These are phyloP conservation scores for Pulveroboletus ravenelii DNA, from an alignment of 768 basidiomycete species.

Conservation along the genomic window DNA sequence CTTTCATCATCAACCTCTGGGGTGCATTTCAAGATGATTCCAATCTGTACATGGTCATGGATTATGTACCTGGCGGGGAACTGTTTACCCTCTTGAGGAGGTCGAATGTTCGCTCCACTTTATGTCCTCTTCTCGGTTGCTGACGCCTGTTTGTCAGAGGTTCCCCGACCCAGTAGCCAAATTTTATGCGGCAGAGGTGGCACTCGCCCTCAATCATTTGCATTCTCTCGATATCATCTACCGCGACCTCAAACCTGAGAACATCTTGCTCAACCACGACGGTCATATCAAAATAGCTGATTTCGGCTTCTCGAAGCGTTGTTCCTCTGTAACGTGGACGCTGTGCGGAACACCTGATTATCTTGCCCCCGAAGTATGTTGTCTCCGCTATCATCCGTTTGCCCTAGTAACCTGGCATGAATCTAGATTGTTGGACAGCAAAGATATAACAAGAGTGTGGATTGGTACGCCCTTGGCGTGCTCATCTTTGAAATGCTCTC, in stretches of 20 bases:
- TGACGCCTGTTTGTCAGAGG: conserved; percentile 42
- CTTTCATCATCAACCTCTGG: conserved; percentile 96
- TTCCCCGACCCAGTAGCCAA: conserved; percentile 98
- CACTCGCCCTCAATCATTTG: conserved; percentile 86
- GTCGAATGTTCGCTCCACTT: conserved; percentile 62
- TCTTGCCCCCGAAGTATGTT: conserved; percentile 82
- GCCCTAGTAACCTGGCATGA: neutral
- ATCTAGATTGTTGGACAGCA: conserved; percentile 69
- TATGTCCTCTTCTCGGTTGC: conserved; percentile 6
- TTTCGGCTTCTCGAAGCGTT: conserved; percentile 93
- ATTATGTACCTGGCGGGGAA: conserved; percentile 94
- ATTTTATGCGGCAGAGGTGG: conserved; percentile 95
- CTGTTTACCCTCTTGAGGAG: conserved; percentile 89
- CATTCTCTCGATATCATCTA: conserved; percentile 89
- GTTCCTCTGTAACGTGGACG: conserved; percentile 87
- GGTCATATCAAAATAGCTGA: conserved; percentile 97
- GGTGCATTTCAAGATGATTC: conserved; percentile 88
- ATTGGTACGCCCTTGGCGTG: conserved; percentile 98
- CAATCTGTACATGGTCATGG: conserved; percentile 98
- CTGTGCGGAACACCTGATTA: conserved; percentile 96
- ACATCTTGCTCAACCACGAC: conserved; percentile 88
- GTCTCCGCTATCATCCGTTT: conserved; percentile 15
- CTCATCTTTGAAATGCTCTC: conserved; percentile 98
- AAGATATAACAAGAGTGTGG: conserved; percentile 93
- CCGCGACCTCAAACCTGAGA: conserved; percentile 97